Evolutionary conservation across 345 rosid species (phyloP), one percentile per base, ranked within the genome.

Genomic region (Hirschfeldia incana): DNA sequence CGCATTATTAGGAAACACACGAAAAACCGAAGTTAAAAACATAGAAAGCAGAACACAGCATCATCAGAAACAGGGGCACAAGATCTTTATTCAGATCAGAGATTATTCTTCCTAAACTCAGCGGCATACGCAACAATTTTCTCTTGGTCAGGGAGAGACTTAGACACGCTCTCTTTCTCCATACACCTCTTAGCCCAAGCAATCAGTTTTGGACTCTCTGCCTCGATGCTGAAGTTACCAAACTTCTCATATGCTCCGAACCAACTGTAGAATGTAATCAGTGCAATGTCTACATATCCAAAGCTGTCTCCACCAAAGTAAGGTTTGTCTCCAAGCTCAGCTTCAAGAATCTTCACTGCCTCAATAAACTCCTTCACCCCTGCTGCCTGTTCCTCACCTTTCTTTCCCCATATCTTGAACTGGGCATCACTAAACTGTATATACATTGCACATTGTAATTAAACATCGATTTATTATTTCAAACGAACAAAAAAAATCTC

Each of bases 131-230:
- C 70, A 53, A 67, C 63, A 62, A 79, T 57, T 69, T 67, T 74
- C 49, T 49, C 78, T 49, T 53, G 1, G 9, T 74, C 78, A 68
- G 82, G 36, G 26, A 79, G 75, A 36, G 82, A 74, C 27, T 74
- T 68, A 59, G 78, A 49, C 5, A 79, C 82, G 62, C 75, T 79
- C 70, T 79, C 82, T 64, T 74, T 74, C 65, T 79, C 74, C 74
- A 74, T 15, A 15, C 82, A 79, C 70, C 65, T 60, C 59, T 79
- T 79, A 7, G 27, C 63, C 82, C 82, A 79, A 67, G 66, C 66
- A 6, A 79, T 27, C 33, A 79, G 74, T 42, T 79, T 79, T 2
- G 82, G 82, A 55, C 70, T 37, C 78, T 61, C 82, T 49, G 78
- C 2, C 39, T 79, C 82, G 53, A 79, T 79, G 34, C 49, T 74